A percentile compares a stretch with the other conserved stretches of the same genome.
These are phyloP conservation scores for Syzygium aromaticum DNA, from an alignment of 345 rosid species.

Conservation along the genomic window DNA sequence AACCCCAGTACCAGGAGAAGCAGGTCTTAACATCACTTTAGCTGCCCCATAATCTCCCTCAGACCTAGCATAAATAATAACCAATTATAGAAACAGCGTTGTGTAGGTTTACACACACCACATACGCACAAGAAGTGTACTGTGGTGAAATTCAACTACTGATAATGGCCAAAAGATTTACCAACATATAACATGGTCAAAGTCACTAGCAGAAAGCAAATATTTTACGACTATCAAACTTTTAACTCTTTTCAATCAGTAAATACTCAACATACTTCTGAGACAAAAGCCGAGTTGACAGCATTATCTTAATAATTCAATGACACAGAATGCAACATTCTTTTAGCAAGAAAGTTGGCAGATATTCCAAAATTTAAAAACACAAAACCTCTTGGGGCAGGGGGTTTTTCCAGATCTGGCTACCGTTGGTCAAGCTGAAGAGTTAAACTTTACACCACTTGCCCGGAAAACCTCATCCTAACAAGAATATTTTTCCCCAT, in stretches of 20 bases:
- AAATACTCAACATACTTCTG: not conserved
- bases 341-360: not conserved
- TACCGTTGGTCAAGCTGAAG: not conserved
- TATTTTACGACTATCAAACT: not conserved
- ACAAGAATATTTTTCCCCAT: not conserved
- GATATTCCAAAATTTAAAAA: not conserved
- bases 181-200: not conserved
- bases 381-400: not conserved
- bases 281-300: not conserved
- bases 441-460: not conserved
- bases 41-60: conserved; percentile 89
- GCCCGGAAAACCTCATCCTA: not conserved
- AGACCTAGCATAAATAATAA: conserved; percentile 31
- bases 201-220: not conserved
- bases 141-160: not conserved
- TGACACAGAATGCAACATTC: not conserved
- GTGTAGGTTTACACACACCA: not conserved
- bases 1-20: conserved; percentile 90
- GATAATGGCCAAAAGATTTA: not conserved
- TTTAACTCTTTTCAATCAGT: not conserved
- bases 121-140: not conserved
- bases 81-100: not conserved
- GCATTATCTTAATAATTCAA: not conserved
- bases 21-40: conserved; percentile 91
- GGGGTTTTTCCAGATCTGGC: not conserved